Conservation (phyloP, 2,329 filamentous ascomycete genomes). For the Calonectria hawksworthii region DNA sequence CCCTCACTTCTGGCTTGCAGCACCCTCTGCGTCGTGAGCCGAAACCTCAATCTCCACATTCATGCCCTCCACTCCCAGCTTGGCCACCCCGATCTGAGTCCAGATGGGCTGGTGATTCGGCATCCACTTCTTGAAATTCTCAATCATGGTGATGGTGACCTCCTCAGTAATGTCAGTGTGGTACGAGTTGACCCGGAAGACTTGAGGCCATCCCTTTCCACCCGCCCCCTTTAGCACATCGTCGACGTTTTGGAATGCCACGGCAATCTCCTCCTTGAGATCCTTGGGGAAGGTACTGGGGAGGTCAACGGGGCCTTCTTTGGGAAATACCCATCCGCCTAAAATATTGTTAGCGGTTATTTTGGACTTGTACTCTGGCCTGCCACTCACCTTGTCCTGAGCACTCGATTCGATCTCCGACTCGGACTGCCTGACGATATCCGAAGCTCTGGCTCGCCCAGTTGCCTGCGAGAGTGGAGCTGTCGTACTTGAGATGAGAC, state of each 20-base stretch:
- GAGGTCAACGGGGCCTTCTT: background rate
- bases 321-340: conserved; percentile 49
- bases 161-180: conserved; percentile 57
- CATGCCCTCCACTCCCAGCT: conserved; percentile 64
- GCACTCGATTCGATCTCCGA: conserved; percentile 62
- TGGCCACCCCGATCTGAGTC: conserved; percentile 64
- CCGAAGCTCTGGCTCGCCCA: conserved; percentile 47
- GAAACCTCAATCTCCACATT: conserved; percentile 69
- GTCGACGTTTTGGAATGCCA: conserved; percentile 69
- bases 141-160: conserved; percentile 53
- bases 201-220: conserved; percentile 67
- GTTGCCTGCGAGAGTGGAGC: conserved; percentile 49
- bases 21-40: conserved; percentile 47
- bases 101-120: conserved; percentile 65
- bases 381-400: conserved; percentile 58
- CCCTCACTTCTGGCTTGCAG: background rate
- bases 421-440: conserved; percentile 64
- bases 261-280: conserved; percentile 59
- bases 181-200: conserved; percentile 62
- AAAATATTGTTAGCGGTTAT: background rate
- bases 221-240: conserved; percentile 62
- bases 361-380: background rate
- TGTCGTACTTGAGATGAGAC: conserved; percentile 48
- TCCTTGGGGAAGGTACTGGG: conserved; percentile 51
- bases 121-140: conserved; percentile 63